phyloP scores from a whole-genome alignment of 2,329 filamentous ascomycete genomes.

The Trichoderma afroharzianum region DNA sequence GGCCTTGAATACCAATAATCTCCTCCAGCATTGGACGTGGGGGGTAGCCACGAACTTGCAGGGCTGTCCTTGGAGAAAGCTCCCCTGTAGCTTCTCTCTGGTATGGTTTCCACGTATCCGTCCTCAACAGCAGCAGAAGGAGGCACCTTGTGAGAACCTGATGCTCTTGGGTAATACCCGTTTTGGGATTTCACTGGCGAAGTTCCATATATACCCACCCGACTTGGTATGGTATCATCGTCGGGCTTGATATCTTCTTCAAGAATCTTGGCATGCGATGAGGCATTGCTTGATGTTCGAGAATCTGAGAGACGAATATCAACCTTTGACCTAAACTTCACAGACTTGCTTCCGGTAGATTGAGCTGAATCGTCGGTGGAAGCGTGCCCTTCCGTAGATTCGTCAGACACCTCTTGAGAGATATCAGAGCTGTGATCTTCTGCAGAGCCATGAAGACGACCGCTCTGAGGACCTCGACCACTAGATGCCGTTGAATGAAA shows the following conservation, averaged over 20 bases:
- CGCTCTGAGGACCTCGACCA: not conserved
- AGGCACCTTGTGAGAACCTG: not conserved
- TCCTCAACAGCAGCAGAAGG: not conserved
- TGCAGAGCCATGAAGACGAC: not conserved
- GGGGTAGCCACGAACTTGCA: not conserved
- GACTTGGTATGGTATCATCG: constrained; percentile 7
- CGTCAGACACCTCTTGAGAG: not conserved
- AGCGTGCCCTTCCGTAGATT: not conserved
- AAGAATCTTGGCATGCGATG: not conserved
- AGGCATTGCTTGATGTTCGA: constrained; percentile 17
- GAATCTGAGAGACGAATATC: constrained; percentile 21
- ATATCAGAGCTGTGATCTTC: not conserved
- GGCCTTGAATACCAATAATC: not conserved
- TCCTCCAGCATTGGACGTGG: not conserved
- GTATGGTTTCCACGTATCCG: not conserved
- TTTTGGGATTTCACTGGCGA: constrained; percentile 7
- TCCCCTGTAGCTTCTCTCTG: constrained; percentile 1
- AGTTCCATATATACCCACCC: not conserved
- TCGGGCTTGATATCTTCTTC: constrained; percentile 10
- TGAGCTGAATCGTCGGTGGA: constrained; percentile 19
- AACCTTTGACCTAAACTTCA: constrained; percentile 26
- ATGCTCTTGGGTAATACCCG: not conserved
- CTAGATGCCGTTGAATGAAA: not conserved
- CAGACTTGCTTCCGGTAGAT: constrained; percentile 25
- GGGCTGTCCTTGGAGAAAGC: constrained; percentile 5